Percentiles rank a stretch among this genome's conserved stretches.
Evolutionary conservation across 495 filamentous ascomycete species (phyloP).

Genomic region (Trichoderma virens): DNA sequence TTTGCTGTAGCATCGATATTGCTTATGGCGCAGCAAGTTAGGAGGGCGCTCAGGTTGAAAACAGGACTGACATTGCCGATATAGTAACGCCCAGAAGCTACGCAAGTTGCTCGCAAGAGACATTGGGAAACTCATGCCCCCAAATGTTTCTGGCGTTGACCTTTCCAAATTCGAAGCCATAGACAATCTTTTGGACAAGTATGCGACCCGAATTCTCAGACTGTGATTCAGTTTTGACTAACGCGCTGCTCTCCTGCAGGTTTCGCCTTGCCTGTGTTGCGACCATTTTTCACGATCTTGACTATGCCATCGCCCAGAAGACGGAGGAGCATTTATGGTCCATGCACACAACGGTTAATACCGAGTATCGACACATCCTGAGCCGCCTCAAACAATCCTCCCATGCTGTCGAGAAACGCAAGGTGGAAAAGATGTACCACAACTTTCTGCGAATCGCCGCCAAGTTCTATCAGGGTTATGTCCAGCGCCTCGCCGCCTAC

Average conservation of each 20-base stretch:
- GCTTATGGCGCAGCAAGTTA: neutral
- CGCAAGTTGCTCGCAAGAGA: constrained; percentile 21
- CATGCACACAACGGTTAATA: constrained; percentile 68
- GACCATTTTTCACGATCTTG: constrained; percentile 66
- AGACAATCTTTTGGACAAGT: constrained; percentile 24
- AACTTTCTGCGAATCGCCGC: constrained; percentile 80
- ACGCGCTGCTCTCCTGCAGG: constrained; percentile 37
- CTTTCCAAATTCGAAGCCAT: constrained; percentile 24
- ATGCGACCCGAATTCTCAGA: constrained; percentile 8
- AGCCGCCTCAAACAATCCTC: constrained; percentile 37
- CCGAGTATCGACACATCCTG: constrained; percentile 59
- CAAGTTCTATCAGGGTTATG: constrained; percentile 77
- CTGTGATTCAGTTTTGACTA: neutral
- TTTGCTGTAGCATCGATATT: neutral
- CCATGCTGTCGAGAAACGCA: constrained; percentile 67
- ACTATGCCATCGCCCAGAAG: constrained; percentile 52
- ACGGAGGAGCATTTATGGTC: constrained; percentile 73
- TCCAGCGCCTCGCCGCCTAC: constrained; percentile 67
- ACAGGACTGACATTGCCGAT: neutral
- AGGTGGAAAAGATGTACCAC: constrained; percentile 69
- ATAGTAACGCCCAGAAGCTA: constrained; percentile 25
- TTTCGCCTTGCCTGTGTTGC: constrained; percentile 63
- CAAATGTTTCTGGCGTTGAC: constrained; percentile 18
- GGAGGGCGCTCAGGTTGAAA: neutral
- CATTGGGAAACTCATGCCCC: constrained; percentile 20